Evolutionary conservation across 2,329 filamentous ascomycete species (phyloP).

Genomic region (Fusarium denticulatum): DNA sequence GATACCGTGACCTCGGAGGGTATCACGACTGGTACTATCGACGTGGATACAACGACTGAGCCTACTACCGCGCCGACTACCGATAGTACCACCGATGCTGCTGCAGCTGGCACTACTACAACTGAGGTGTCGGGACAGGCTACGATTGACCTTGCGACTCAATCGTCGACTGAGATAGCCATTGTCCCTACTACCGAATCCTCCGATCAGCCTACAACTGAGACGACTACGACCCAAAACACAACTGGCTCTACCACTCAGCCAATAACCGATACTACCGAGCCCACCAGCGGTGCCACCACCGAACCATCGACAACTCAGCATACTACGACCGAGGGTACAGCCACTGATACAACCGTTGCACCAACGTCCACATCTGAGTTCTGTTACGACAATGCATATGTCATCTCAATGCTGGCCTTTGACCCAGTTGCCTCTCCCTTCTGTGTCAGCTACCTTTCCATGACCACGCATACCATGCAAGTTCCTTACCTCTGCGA

Average conservation of each 20-base stretch:
- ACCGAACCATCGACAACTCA: background rate
- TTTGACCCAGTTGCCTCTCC: background rate
- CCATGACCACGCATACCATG: background rate
- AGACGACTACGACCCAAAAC: background rate
- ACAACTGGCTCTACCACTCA: background rate
- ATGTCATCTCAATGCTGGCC: background rate
- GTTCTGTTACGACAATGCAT: background rate
- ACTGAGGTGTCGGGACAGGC: background rate
- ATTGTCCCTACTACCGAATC: background rate
- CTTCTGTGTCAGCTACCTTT: background rate
- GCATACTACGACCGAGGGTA: background rate
- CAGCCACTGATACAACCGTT: background rate
- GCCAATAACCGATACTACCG: background rate
- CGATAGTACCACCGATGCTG: background rate
- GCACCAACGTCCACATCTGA: background rate
- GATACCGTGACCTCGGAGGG: background rate
- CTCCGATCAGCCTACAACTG: too few relatives aligned
- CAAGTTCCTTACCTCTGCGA: fast-evolving
- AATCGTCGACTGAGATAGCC: background rate
- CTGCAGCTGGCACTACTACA: background rate
- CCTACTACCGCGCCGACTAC: background rate
- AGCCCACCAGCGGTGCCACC: background rate
- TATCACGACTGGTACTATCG: background rate
- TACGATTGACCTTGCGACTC: background rate
- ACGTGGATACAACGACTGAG: background rate